phyloP scores from a whole-genome alignment of 495 filamentous ascomycete species.

The Penicillium riverlandense region DNA sequence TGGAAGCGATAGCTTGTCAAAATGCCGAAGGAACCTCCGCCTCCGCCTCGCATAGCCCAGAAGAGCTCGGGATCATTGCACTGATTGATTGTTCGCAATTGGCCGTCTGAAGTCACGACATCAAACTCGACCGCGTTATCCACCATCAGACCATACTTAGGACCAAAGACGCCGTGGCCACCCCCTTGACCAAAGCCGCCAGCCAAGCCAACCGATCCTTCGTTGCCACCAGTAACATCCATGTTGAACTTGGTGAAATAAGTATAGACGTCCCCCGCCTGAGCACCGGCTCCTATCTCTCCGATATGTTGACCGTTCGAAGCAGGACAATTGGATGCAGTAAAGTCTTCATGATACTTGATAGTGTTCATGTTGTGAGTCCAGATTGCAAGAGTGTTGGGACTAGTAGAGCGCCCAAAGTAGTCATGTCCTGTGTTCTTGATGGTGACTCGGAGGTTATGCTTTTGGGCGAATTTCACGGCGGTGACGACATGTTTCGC shows the following conservation, averaged over 20 bases:
- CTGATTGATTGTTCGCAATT: constrained; percentile 31
- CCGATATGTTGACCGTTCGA: constrained; percentile 13
- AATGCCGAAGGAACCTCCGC: constrained; percentile 19
- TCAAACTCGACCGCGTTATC: constrained; percentile 17
- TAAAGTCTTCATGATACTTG: constrained; percentile 23
- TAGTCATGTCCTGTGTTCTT: constrained; percentile 48
- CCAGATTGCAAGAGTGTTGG: constrained; percentile 37
- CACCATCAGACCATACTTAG: constrained; percentile 12
- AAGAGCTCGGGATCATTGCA: constrained; percentile 47
- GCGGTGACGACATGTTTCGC: constrained; percentile 5
- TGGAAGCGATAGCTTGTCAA: constrained; percentile 15
- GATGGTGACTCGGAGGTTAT: constrained; percentile 28
- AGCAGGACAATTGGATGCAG: constrained; percentile 13
- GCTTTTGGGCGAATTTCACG: constrained; percentile 7
- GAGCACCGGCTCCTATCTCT: constrained; percentile 16
- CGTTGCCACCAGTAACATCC: constrained; percentile 16
- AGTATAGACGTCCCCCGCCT: constrained; percentile 11
- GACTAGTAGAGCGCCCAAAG: constrained; percentile 39
- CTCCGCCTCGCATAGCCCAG: constrained; percentile 38
- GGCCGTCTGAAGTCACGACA: constrained; percentile 43
- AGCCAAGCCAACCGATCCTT: constrained; percentile 13
- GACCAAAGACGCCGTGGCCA: constrained; percentile 7
- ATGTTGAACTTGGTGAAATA: constrained; percentile 10
- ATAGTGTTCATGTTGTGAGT: constrained; percentile 37
- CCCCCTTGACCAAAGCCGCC: constrained; percentile 18